Evolutionary conservation across 306 rosid species (phyloP).

Genomic region (Dalbergia oliveri): DNA sequence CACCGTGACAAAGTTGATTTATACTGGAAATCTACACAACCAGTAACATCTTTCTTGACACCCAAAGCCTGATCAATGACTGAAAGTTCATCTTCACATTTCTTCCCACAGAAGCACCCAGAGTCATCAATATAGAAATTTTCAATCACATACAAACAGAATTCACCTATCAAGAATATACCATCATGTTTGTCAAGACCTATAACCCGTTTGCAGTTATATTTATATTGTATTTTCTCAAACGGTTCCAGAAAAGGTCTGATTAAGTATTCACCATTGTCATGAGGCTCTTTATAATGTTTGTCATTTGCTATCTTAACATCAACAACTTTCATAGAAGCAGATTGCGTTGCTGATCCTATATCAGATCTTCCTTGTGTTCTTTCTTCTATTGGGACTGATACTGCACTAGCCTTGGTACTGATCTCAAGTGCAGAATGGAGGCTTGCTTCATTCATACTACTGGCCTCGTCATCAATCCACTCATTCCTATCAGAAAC

Average conservation of each 20-base stretch:
- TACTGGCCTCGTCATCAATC: constrained; percentile 91
- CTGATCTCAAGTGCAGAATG: constrained; percentile 96
- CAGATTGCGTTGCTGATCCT: constrained; percentile 82
- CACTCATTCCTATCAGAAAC: constrained; percentile 72
- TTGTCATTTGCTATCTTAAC: constrained; percentile 70
- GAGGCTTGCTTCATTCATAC: constrained; percentile 86
- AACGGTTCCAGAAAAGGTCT: constrained; percentile 92
- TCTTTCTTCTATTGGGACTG: constrained; percentile 81
- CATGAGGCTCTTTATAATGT: constrained; percentile 74
- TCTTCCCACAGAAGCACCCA: constrained; percentile 93
- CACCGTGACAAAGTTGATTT: constrained; percentile 83
- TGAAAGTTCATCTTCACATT: constrained; percentile 87
- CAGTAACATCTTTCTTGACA: constrained; percentile 78
- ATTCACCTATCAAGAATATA: constrained; percentile 92
- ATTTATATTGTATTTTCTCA: constrained; percentile 87
- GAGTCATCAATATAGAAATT: constrained; percentile 85
- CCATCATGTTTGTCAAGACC: constrained; percentile 99
- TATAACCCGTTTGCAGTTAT: constrained; percentile 94
- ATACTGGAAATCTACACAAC: constrained; percentile 79
- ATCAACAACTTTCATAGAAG: constrained; percentile 73
- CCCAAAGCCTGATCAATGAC: constrained; percentile 98
- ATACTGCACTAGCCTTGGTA: constrained; percentile 81
- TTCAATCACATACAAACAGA: constrained; percentile 92
- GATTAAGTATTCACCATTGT: constrained; percentile 93
- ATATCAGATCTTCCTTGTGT: constrained; percentile 75